Base-by-base conservation (phyloP, 345 rosid genomes). In the Euclidium syriacum region DNA sequence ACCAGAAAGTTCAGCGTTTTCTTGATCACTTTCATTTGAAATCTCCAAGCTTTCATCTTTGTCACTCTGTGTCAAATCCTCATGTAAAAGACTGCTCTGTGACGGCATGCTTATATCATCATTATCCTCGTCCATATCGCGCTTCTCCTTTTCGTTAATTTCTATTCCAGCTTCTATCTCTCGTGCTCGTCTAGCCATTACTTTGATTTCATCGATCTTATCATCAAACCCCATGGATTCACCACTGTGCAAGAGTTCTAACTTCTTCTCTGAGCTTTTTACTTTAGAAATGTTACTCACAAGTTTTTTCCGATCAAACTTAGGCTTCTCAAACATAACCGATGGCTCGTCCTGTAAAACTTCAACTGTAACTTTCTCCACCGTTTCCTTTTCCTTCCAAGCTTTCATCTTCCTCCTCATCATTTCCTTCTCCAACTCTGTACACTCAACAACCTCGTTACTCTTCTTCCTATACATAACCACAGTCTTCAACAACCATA, bases 391-490 rank as follows among this genome's bases (percentile, higher is more conserved):
- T 72, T 78, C 80, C 72, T 78, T 75, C 63, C 95, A 76, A 18
- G 82, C 72, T 59, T 80, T 81, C 54, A 81, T 77, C 86, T 88
- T 88, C 62, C 96, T 84, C 82, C 82, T 77, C 88, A 88, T 73
- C 96, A 88, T 86, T 72, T 86, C 88, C 80, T 91, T 88, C 79
- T 91, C 98, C 76, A 80, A 17, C 27, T 67, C 76, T 2, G 94
- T 82, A 23, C 52, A 60, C 53, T 67, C 60, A 30, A 65, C 60
- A 30, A 65, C 83, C 62, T 77, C 84, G 58, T 68, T 55, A 50
- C 58, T 60, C 29, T 80, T 77, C 56, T 80, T 77, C 56, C 48
- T 34, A 24, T 41, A 69, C 39, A 68, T 39, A 24, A 84, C 60
- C 25, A 84, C 58, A 14, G 62, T 78, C 68, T 78, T 88, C 32